phyloP scores from a whole-genome alignment of 2,329 filamentous ascomycete species.

The Cercospora brassicicola region DNA sequence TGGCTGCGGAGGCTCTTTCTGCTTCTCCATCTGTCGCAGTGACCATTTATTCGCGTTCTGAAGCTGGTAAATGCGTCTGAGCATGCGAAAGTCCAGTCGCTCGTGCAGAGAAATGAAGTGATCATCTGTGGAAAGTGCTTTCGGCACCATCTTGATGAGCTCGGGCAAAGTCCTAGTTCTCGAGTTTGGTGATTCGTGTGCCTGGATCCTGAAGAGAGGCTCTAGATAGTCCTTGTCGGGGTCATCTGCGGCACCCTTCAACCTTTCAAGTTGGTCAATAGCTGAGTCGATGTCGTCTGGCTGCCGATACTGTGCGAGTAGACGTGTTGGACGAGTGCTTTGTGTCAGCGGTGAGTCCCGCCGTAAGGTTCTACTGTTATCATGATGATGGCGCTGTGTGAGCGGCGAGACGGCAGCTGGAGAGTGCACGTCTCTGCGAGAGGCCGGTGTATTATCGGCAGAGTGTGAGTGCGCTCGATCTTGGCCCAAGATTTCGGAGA shows the following conservation, averaged over 20 bases:
- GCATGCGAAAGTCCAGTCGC: constrained; percentile 79
- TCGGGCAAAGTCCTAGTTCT: constrained; percentile 60
- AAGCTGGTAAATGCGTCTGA: constrained; percentile 83
- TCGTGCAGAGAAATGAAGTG: constrained; percentile 81
- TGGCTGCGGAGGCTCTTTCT: constrained; percentile 73
- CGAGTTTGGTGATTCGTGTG: constrained; percentile 56
- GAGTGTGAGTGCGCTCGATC: constrained; percentile 49
- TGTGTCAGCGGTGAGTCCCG: constrained; percentile 2
- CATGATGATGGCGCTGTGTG: constrained; percentile 45
- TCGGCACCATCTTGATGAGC: constrained; percentile 78
- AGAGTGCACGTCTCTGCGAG: constrained; percentile 16
- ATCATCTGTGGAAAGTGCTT: constrained; percentile 84
- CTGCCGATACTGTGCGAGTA: constrained; percentile 11
- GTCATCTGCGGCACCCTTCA: constrained; percentile 51
- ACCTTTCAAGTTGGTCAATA: constrained; percentile 38
- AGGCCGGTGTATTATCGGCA: constrained; percentile 8
- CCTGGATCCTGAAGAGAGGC: constrained; percentile 59
- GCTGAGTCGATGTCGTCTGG: constrained; percentile 14
- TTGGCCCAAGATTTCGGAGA: constrained; percentile 69
- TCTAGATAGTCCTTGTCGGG: constrained; percentile 60
- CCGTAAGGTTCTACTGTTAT: background rate
- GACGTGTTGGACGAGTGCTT: constrained; percentile 12
- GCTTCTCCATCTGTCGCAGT: constrained; percentile 81
- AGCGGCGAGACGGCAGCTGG: constrained; percentile 38
- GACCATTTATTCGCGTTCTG: constrained; percentile 94